Evolutionary conservation across 768 basidiomycete genomes (phyloP), one percentile per base, ranked within the genome.

Genomic region (Dentipellis fragilis): DNA sequence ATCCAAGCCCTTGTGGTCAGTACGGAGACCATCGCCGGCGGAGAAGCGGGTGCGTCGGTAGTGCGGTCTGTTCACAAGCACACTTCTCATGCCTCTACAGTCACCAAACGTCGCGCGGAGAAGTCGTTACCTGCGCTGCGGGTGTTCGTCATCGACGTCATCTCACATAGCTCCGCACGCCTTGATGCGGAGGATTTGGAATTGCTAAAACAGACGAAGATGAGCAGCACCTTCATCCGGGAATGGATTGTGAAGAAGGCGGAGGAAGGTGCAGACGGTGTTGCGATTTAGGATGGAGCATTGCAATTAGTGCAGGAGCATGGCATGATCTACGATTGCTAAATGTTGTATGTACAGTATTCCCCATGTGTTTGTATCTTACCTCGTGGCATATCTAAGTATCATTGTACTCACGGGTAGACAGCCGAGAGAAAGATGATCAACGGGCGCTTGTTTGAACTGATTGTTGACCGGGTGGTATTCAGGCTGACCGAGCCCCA

Each of bases 1-100:
- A 81, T 98, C n/a, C 91, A 96, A 62, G 93, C 84, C 9, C 71
- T 99, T 12, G 89, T 99, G 4, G 89, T 97, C 46, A 93, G 90
- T 70, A 81, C 80, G 64, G 96, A 99, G 70, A 98, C 94, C 0
- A 63, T 86, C 0, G 68, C 74, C 10, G 95, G 96, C 0, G 92
- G 85, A 0, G 71, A 74, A 21, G 73, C 85, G 19, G 83, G 93
- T 92, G 58, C 40, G 34, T 16, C 10, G 0, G 10, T 12, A n/a
- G 35, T 3, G 12, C 52, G 35, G 10, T 16, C 1, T 39, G 5
- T 36, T 23, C 37, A 35, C 7, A 34, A 19, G 8, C 10, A 12
- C 17, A 8, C 11, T 14, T 12, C 9, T 21, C 21, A 35, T 10
- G 34, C 54, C 48, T 52, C 17, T 39, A 38, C 62, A 93, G 91